Conservation (phyloP, 2,329 filamentous ascomycete genomes). For the Sphaceloma murrayae region DNA sequence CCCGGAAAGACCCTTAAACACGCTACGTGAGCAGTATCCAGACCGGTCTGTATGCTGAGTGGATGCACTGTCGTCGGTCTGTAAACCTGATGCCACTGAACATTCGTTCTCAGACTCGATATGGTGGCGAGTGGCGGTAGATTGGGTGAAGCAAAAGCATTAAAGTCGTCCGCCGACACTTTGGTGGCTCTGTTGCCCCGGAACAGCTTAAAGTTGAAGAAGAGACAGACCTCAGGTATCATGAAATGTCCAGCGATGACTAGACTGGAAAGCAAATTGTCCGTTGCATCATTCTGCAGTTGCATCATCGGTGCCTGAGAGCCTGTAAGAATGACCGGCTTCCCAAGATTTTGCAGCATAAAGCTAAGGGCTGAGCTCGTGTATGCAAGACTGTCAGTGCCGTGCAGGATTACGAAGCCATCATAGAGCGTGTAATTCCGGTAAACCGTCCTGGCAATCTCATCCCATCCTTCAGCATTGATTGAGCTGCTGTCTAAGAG, state of each 20-base stretch:
- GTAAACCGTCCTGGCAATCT: constrained; percentile 69
- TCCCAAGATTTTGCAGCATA: constrained; percentile 84
- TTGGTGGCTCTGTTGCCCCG: constrained; percentile 83
- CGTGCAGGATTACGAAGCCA: constrained; percentile 83
- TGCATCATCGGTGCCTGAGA: constrained; percentile 72
- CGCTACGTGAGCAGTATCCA: constrained; percentile 81
- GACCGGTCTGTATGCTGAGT: constrained; percentile 62
- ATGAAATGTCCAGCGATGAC: constrained; percentile 88
- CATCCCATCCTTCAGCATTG: constrained; percentile 73
- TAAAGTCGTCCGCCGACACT: constrained; percentile 74
- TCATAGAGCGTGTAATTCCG: constrained; percentile 84
- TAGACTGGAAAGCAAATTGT: constrained; percentile 79
- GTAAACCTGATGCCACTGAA: constrained; percentile 69
- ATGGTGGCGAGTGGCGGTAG: constrained; percentile 71
- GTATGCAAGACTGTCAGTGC: constrained; percentile 80
- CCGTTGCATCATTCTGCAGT: constrained; percentile 81
- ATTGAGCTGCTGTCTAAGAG: constrained; percentile 86
- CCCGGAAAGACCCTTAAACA: constrained; percentile 86
- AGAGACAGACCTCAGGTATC: constrained; percentile 85
- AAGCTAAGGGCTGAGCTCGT: constrained; percentile 85
- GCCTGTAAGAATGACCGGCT: constrained; percentile 75
- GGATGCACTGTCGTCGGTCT: constrained; percentile 64
- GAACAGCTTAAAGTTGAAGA: constrained; percentile 87
- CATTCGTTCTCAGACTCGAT: constrained; percentile 68
- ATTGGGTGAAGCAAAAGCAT: constrained; percentile 85